Base-by-base conservation (phyloP, 768 basidiomycete genomes). In the Tricholomella constricta region DNA sequence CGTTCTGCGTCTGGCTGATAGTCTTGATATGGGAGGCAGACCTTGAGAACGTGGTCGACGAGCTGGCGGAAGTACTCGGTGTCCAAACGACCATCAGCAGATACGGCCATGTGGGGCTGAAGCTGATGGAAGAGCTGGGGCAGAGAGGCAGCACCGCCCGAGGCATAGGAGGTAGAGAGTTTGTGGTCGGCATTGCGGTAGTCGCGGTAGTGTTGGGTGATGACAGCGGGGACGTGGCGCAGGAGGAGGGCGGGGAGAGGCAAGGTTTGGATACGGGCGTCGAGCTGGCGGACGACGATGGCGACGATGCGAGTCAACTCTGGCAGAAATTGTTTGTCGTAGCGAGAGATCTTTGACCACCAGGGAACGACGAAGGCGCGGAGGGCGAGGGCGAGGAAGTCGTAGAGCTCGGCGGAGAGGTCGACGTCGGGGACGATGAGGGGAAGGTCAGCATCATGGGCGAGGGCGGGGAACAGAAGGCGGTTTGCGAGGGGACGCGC, bases 51-150 rank as follows among this genome's bases (percentile, higher is more conserved):
- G 37, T 84, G 81, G 64, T 97, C 93, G 26, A 95, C 67, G 2
- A 84, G 77, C 52, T 91, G 88, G 37, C 92, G 84, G 52, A 92
- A 78, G 64, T 95, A 96, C 56, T 87, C 85, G 19, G 81, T 76
- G 62, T 94, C 82, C 34, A 90, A 70, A 19, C 62, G 60, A n/a
- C 86, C 89, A 40, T 89, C 83, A 2, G 82, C 42, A 1, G 79
- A 75, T 41, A 95, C 60, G 7, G 91, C 94, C 69, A 92, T 86
- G 67, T 95, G 94, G 11, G 91, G 87, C 58, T 96, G 92, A 5
- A 88, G 73, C 46, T 82, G 81, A 66, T 93, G 88, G 65, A 94
- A 95, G 51, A 94, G 78, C 58, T 78, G 75, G 1, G 84, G 77
- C 2, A 88, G 72, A 19, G 83, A 75, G 2, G 82, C 73, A 1